Percentiles rank a stretch among this genome's conserved stretches.
Conservation (phyloP, 768 basidiomycete genomes). For the Lyophyllum decastes region DNA sequence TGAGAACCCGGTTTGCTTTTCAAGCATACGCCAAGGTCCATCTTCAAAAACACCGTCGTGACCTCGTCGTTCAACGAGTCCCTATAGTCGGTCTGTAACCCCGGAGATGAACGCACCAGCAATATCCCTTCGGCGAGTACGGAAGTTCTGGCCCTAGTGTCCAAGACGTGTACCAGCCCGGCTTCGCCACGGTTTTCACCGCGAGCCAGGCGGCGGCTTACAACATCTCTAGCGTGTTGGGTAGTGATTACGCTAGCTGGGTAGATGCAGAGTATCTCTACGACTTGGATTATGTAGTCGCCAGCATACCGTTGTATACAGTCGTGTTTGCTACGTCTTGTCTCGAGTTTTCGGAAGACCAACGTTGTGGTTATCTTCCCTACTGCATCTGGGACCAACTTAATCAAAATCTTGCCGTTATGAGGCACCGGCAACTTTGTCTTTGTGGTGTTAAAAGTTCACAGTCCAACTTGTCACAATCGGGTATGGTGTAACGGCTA, state of each 20-base stretch:
- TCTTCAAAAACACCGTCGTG: slow-evolving; percentile 47
- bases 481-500: slow-evolving; percentile 54
- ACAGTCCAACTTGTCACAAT: too few relatives aligned
- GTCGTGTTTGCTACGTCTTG: too few relatives aligned
- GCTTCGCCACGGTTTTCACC: slow-evolving; percentile 41
- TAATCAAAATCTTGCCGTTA: too few relatives aligned
- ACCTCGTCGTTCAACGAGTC: slow-evolving; percentile 38
- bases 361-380: too few relatives aligned
- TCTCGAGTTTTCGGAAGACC: too few relatives aligned
- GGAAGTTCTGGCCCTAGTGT: slow-evolving; percentile 1
- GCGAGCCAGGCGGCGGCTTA: slow-evolving; percentile 36
- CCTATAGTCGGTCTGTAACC: slow-evolving; percentile 12
- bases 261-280: slow-evolving; percentile 39
- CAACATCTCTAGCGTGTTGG: slow-evolving; percentile 46
- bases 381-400: too few relatives aligned
- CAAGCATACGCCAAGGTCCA: slow-evolving; percentile 46
- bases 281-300: too few relatives aligned
- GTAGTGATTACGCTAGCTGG: slow-evolving; percentile 45
- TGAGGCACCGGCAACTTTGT: too few relatives aligned
- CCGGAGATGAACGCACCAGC: slow-evolving; percentile 19
- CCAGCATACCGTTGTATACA: too few relatives aligned
- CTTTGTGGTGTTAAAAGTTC: too few relatives aligned
- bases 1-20: not conserved
- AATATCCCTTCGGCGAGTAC: slow-evolving; percentile 9
- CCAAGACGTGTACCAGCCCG: slow-evolving; percentile 24